A percentile compares a stretch with the other conserved stretches of the same genome.
These are phyloP conservation scores for Dichotomopilus funicola DNA, from an alignment of 2,329 filamentous ascomycete genomes.

Conservation along the genomic window DNA sequence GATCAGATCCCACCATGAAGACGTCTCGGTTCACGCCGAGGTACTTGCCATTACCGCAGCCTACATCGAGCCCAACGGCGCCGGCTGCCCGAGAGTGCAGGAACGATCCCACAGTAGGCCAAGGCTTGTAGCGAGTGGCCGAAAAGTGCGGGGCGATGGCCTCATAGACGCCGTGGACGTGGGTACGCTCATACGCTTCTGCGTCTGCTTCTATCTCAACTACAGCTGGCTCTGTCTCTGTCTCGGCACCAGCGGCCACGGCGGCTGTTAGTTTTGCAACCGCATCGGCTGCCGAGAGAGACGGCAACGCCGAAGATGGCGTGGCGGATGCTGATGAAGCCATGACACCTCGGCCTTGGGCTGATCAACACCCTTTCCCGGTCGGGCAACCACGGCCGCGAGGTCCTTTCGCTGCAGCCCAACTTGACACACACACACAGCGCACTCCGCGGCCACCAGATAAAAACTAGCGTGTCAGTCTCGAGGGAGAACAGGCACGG, in stretches of 20 bases:
- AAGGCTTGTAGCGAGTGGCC: conserved; percentile 73
- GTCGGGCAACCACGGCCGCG: conserved; percentile 1
- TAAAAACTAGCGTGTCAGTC: background rate
- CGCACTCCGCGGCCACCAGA: conserved; percentile 1
- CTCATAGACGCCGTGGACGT: conserved; percentile 91
- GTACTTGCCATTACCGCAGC: conserved; percentile 97
- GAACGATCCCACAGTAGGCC: conserved; percentile 84
- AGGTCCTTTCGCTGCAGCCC: conserved; percentile 6
- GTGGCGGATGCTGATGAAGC: conserved; percentile 9
- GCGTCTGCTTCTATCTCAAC: conserved; percentile 30
- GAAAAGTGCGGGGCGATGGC: conserved; percentile 81
- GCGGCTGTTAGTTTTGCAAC: conserved; percentile 20
- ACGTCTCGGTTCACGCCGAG: conserved; percentile 69
- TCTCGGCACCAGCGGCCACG: conserved; percentile 15
- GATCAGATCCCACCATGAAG: conserved; percentile 79
- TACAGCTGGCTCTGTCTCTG: conserved; percentile 8
- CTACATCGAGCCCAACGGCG: conserved; percentile 79
- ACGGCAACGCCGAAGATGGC: conserved; percentile 19
- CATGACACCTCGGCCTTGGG: conserved; percentile 6
- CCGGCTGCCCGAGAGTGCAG: conserved; percentile 60
- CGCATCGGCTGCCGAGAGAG: conserved; percentile 20
- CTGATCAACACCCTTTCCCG: background rate
- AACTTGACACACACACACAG: conserved; percentile 1
- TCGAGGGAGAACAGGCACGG: background rate
- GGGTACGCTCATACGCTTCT: conserved; percentile 68